A percentile compares a stretch with the other conserved stretches of the same genome.
Evolutionary conservation across 1,139 yeast genomes (phyloP).

Genomic region (Pichia sp.): DNA sequence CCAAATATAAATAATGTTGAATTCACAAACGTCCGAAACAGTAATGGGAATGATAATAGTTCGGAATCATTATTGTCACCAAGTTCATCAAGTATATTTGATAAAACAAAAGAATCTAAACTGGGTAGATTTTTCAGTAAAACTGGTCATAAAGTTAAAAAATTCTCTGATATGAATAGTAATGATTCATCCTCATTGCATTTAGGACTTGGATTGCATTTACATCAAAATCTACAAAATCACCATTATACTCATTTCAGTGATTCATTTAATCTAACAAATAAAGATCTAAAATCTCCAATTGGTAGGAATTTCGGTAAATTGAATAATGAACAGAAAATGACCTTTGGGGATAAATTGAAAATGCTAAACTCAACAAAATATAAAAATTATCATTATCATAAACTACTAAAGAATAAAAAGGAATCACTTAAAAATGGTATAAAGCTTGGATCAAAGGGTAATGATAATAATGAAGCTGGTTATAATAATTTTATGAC

Average conservation of each 20-base stretch:
- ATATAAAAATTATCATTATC: constrained; percentile 34
- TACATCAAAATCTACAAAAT: constrained; percentile 1
- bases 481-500: constrained; percentile 6
- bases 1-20: constrained; percentile 24
- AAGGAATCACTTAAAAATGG: constrained; percentile 29
- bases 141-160: constrained; percentile 22
- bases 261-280: neutral
- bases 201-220: constrained; percentile 12
- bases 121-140: constrained; percentile 20
- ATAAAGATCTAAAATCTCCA: constrained; percentile 32
- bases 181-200: constrained; percentile 3
- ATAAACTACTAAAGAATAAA: constrained; percentile 22
- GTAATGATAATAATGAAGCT: constrained; percentile 6
- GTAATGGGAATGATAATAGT: constrained; percentile 13
- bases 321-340: constrained; percentile 29
- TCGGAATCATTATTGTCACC: constrained; percentile 8
- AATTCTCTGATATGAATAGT: constrained; percentile 11
- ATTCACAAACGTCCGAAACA: constrained; percentile 25
- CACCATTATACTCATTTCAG: neutral
- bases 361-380: constrained; percentile 37
- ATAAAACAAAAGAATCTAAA: constrained; percentile 18
- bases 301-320: constrained; percentile 37
- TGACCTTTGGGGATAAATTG: constrained; percentile 24
- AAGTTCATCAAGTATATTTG: constrained; percentile 5
- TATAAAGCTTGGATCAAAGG: constrained; percentile 26